phyloP scores from a whole-genome alignment of 78 protist genomes.

The Pigoraptor vietnamica region DNA sequence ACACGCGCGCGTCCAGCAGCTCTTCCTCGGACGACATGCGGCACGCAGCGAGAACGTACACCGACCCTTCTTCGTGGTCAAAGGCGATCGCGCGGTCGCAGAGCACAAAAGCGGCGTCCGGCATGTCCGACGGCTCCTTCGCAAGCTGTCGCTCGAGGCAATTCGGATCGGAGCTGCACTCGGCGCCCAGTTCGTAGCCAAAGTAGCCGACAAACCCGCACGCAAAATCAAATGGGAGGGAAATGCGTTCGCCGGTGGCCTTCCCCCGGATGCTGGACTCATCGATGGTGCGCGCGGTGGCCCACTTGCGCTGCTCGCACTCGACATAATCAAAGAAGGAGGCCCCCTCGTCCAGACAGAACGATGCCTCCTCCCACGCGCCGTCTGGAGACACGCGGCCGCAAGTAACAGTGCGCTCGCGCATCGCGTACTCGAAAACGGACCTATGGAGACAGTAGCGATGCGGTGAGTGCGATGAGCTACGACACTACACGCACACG shows the following conservation, averaged over 20 bases:
- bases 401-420: neutral
- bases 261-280: neutral
- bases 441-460: neutral
- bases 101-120: conserved; percentile 1
- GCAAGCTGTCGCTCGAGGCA: neutral
- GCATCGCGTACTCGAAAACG: neutral
- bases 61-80: conserved; percentile 17
- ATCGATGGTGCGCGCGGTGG: neutral
- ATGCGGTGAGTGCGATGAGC: too few relatives aligned
- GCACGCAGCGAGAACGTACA: neutral
- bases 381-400: neutral
- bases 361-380: neutral
- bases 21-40: neutral
- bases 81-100: neutral
- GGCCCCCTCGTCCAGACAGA: neutral
- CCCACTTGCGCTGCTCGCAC: conserved; percentile 1
- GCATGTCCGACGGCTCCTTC: neutral
- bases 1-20: neutral
- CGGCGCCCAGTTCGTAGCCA: conserved; percentile 51
- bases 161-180: neutral
- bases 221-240: conserved; percentile 33
- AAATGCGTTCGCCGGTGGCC: neutral
- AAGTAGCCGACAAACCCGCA: conserved; percentile 71
- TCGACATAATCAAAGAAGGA: neutral
- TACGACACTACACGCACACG: too few relatives aligned